Conservation (phyloP, 495 filamentous ascomycete genomes). For the Podospora fimiseda region DNA sequence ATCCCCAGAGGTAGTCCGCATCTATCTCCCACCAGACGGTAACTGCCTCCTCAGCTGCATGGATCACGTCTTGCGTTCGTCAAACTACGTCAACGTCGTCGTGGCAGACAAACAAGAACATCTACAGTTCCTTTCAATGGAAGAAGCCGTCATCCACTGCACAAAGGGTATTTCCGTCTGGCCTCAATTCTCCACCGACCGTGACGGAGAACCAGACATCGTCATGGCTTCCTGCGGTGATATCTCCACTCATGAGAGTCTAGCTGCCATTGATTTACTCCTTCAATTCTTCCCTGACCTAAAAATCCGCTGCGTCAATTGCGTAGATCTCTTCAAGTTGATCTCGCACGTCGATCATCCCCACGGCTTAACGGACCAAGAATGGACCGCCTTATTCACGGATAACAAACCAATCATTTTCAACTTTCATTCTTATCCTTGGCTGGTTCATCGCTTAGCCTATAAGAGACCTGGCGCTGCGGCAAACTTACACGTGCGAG, state of each 20-base stretch:
- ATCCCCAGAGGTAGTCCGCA: constrained; percentile 65
- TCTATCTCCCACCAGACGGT: constrained; percentile 69
- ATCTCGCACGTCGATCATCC: constrained; percentile 58
- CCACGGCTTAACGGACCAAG: constrained; percentile 55
- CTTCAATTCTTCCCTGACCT: constrained; percentile 57
- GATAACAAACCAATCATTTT: constrained; percentile 62
- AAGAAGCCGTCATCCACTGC: constrained; percentile 61
- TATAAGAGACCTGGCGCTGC: constrained; percentile 59
- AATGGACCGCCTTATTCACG: constrained; percentile 63
- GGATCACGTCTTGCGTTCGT: constrained; percentile 61
- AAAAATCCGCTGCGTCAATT: constrained; percentile 69
- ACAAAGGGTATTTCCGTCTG: constrained; percentile 57
- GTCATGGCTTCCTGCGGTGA: constrained; percentile 68
- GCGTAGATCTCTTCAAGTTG: constrained; percentile 68
- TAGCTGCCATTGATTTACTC: constrained; percentile 61
- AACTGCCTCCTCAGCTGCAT: constrained; percentile 63
- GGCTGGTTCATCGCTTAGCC: constrained; percentile 64
- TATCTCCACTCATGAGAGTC: constrained; percentile 60
- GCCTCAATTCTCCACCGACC: constrained; percentile 48
- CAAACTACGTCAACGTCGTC: constrained; percentile 71
- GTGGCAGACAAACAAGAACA: constrained; percentile 73
- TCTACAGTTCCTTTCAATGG: constrained; percentile 63
- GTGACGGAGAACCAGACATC: constrained; percentile 56
- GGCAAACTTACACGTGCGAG: constrained; percentile 62
- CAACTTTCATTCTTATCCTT: constrained; percentile 76